Conservation (phyloP, 306 rosid genomes). For the Castanospermum australe region DNA sequence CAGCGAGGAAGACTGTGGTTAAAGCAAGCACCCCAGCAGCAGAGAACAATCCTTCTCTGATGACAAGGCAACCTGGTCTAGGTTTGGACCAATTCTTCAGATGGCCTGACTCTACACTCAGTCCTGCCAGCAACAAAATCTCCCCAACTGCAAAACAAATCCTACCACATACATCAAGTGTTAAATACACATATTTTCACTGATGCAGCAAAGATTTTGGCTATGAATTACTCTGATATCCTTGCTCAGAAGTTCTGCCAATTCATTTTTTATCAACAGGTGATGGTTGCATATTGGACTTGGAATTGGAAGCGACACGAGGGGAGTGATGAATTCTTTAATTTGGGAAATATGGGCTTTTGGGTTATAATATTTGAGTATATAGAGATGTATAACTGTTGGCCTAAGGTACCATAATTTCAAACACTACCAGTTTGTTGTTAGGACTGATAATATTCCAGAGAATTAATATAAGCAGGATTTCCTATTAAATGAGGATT, state of each 20-base stretch:
- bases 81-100: constrained; percentile 72
- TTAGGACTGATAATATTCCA: neutral
- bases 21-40: constrained; percentile 75
- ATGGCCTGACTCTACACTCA: constrained; percentile 86
- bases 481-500: neutral
- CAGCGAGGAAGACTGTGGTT: constrained; percentile 68
- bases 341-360: neutral
- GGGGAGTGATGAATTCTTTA: neutral
- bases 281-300: neutral
- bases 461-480: neutral
- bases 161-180: constrained; percentile 42
- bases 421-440: neutral
- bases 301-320: neutral
- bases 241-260: neutral
- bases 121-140: constrained; percentile 65
- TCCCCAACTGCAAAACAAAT: constrained; percentile 86
- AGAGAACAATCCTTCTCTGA: constrained; percentile 68
- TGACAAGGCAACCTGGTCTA: constrained; percentile 48
- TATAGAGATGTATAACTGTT: neutral
- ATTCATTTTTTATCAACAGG: neutral
- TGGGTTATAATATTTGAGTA: neutral
- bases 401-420: constrained; percentile 8
- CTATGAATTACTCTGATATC: neutral
- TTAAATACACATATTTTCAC: neutral
- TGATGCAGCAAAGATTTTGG: neutral